phyloP scores from a whole-genome alignment of 768 basidiomycete genomes.

The Clathrus columnatus region DNA sequence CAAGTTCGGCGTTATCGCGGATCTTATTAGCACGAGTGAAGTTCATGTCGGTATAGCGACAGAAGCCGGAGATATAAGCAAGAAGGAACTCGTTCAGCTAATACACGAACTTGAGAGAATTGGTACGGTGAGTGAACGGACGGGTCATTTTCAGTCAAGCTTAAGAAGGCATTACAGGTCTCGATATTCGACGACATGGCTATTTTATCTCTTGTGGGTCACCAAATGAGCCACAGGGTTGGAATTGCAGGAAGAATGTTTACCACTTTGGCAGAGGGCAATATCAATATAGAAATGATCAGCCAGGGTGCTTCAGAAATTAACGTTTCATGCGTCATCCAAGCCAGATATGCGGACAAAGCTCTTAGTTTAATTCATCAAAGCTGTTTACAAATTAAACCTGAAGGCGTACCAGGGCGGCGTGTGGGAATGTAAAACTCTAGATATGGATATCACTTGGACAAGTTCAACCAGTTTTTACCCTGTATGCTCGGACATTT shows the following conservation, averaged over 20 bases:
- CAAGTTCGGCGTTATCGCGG: slow-evolving; percentile 87
- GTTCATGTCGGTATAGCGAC: slow-evolving; percentile 99
- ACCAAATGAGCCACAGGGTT: slow-evolving; percentile 91
- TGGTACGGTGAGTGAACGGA: slow-evolving; percentile 57
- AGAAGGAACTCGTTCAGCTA: slow-evolving; percentile 61
- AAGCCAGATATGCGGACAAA: slow-evolving; percentile 75
- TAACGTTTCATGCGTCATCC: slow-evolving; percentile 92
- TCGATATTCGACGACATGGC: slow-evolving; percentile 81
- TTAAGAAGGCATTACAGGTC: slow-evolving; percentile 45
- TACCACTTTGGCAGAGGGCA: slow-evolving; percentile 87
- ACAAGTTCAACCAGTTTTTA: too few species aligned
- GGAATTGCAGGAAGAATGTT: slow-evolving; percentile 96
- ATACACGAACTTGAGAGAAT: slow-evolving; percentile 69
- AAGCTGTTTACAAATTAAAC: slow-evolving; percentile 69
- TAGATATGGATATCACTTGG: too few species aligned
- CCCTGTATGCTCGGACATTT: too few species aligned
- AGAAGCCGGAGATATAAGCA: slow-evolving; percentile 51
- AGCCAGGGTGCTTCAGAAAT: slow-evolving; percentile 95
- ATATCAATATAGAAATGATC: slow-evolving; percentile 99
- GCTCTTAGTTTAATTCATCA: slow-evolving; percentile 94
- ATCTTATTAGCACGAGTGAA: slow-evolving; percentile 94
- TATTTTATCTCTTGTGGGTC: slow-evolving; percentile 96
- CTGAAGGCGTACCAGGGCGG: slow-evolving; percentile 17
- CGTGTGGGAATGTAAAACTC: slow-evolving; percentile 11
- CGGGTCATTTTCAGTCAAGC: not conserved